Evolutionary conservation across 129 eudicot species (phyloP).

Genomic region (Helianthus annuus): DNA sequence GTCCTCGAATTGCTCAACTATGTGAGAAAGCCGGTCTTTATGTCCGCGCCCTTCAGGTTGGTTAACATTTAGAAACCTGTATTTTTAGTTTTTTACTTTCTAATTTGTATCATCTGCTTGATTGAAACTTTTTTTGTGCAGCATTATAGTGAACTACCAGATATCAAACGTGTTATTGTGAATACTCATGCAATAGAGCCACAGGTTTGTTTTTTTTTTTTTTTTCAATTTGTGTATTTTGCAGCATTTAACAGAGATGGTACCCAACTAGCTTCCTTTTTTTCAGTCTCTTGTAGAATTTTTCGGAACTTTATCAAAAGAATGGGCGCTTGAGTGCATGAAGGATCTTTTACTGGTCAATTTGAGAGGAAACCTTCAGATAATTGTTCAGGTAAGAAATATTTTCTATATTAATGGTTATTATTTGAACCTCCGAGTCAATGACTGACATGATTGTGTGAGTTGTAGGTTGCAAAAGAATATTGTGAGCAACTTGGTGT

Average conservation of each 20-base stretch:
- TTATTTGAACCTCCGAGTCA: neutral
- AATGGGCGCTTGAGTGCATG: constrained; percentile 99
- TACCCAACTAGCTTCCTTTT: constrained; percentile 25
- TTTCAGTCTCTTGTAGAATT: constrained; percentile 95
- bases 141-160: constrained; percentile 93
- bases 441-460: constrained; percentile 11
- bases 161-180: constrained; percentile 96
- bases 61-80: constrained; percentile 6
- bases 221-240: neutral
- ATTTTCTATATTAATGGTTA: neutral
- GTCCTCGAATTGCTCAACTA: constrained; percentile 96
- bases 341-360: constrained; percentile 96
- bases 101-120: constrained; percentile 15
- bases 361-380: constrained; percentile 98
- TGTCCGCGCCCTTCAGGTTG: constrained; percentile 94
- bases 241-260: neutral
- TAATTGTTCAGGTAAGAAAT: constrained; percentile 85
- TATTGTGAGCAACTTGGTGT: constrained; percentile 95
- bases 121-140: constrained; percentile 34
- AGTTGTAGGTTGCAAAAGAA: constrained; percentile 90
- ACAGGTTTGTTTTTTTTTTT: constrained; percentile 50
- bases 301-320: constrained; percentile 91
- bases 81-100: neutral
- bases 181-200: constrained; percentile 99
- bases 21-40: constrained; percentile 99